phyloP scores from a whole-genome alignment of 306 rosid species.

The Vicia sativa region DNA sequence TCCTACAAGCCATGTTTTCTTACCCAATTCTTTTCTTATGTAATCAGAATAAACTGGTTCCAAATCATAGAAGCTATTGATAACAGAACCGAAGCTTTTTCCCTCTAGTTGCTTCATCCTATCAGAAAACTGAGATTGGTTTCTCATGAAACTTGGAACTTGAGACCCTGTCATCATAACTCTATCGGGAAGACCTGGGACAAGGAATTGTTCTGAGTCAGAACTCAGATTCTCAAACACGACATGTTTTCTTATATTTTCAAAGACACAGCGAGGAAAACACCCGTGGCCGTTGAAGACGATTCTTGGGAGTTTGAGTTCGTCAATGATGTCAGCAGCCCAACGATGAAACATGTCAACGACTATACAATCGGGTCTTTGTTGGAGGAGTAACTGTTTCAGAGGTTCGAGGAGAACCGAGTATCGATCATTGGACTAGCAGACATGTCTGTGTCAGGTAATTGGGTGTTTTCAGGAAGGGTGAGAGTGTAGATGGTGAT shows the following conservation, averaged over 20 bases:
- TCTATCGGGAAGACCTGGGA: conserved; percentile 53
- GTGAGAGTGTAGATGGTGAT: conserved; percentile 45
- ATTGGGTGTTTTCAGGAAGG: conserved; percentile 25
- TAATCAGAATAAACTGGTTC: conserved; percentile 58
- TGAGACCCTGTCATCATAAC: conserved; percentile 56
- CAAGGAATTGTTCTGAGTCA: conserved; percentile 49
- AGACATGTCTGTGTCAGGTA: conserved; percentile 53
- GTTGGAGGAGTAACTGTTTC: conserved; percentile 37
- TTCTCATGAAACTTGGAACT: conserved; percentile 46
- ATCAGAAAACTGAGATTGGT: conserved; percentile 14
- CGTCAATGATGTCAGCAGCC: conserved; percentile 45
- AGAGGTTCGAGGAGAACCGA: conserved; percentile 57
- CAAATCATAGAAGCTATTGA: conserved; percentile 61
- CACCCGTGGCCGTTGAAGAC: conserved; percentile 56
- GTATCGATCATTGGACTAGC: conserved; percentile 44
- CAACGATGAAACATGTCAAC: conserved; percentile 59
- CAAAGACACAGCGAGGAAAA: conserved; percentile 53
- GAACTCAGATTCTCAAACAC: conserved; percentile 43
- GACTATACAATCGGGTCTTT: conserved; percentile 53
- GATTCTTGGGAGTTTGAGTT: conserved; percentile 43
- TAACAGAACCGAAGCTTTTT: conserved; percentile 48
- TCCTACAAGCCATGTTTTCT: conserved; percentile 60
- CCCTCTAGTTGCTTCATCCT: conserved; percentile 34
- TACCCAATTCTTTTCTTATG: conserved; percentile 36
- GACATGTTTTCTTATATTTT: conserved; percentile 27